A percentile compares a stretch with the other conserved stretches of the same genome.
Evolutionary conservation across 768 basidiomycete genomes (phyloP).

Genomic region (Russula dissimulans): DNA sequence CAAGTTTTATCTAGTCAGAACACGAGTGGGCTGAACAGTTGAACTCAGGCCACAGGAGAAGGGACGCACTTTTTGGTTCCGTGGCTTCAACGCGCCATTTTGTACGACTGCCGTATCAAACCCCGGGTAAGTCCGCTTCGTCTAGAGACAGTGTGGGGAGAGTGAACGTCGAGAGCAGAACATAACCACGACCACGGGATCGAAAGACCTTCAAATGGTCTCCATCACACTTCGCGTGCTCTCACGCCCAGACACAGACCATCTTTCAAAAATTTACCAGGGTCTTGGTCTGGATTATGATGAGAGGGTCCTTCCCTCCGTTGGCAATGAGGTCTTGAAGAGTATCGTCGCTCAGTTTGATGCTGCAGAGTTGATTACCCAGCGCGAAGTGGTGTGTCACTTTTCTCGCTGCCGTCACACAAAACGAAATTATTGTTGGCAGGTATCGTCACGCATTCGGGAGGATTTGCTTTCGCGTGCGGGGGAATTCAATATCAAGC

Average conservation of each 20-base stretch:
- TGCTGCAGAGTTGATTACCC: slow-evolving; percentile 92
- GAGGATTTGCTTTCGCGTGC: slow-evolving; percentile 89
- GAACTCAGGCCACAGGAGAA: slow-evolving; percentile 67
- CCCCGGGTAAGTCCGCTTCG: slow-evolving; percentile 55
- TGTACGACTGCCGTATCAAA: slow-evolving; percentile 97
- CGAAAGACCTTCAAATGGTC: slow-evolving; percentile 98
- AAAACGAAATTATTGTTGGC: background rate
- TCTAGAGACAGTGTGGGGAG: background rate
- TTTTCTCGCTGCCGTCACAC: background rate
- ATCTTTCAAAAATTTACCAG: slow-evolving; percentile 91
- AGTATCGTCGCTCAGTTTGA: slow-evolving; percentile 98
- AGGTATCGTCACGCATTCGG: slow-evolving; percentile 89
- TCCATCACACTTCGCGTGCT: slow-evolving; percentile 93
- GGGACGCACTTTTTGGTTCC: slow-evolving; percentile 96
- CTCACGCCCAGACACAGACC: slow-evolving; percentile 81
- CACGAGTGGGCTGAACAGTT: background rate
- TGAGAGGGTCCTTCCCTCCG: slow-evolving; percentile 93
- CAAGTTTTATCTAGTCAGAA: background rate
- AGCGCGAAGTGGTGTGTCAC: slow-evolving; percentile 83
- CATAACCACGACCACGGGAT: slow-evolving; percentile 97
- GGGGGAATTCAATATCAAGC: slow-evolving; percentile 87
- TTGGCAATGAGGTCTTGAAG: slow-evolving; percentile 97
- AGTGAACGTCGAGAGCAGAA: slow-evolving; percentile 43
- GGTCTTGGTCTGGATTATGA: slow-evolving; percentile 93
- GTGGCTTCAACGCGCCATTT: slow-evolving; percentile 91